Conservation (phyloP, 192 early-diverging fungal genomes). For the Mortierella hygrophila region DNA sequence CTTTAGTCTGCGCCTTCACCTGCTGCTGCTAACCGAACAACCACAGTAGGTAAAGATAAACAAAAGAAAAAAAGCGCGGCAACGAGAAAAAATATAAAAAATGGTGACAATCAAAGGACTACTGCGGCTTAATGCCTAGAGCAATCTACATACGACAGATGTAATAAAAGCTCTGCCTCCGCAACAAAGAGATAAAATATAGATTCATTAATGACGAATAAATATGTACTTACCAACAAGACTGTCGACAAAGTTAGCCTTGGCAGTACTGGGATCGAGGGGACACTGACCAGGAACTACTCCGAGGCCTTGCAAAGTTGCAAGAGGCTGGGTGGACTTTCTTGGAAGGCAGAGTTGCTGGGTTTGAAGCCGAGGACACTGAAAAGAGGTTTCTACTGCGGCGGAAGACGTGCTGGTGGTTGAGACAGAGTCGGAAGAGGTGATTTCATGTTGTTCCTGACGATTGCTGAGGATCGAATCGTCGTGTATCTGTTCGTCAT, state of each 20-base stretch:
- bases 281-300: slow-evolving; percentile 1
- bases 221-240: slow-evolving; percentile 47
- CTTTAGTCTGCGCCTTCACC: slow-evolving; percentile 4
- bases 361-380: slow-evolving; percentile 34
- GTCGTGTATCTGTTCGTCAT: slow-evolving; percentile 2
- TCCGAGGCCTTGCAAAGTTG: slow-evolving; percentile 11
- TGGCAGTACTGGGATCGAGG: slow-evolving; percentile 25
- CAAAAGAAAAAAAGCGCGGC: slow-evolving; percentile 29
- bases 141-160: neutral
- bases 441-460: neutral
- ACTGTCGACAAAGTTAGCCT: slow-evolving; percentile 53
- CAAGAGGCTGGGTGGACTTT: slow-evolving; percentile 14
- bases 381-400: neutral
- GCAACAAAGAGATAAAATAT: neutral
- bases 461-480: slow-evolving; percentile 1
- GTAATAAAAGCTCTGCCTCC: neutral
- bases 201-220: too few relatives aligned
- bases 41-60: neutral
- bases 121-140: slow-evolving; percentile 1
- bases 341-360: slow-evolving; percentile 42
- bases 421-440: neutral
- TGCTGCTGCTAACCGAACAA: neutral
- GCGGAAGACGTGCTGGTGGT: neutral
- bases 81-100: slow-evolving; percentile 17
- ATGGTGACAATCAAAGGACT: slow-evolving; percentile 4